Conservation (phyloP, 108 stramenopile species). For the Nannochloropsis oceanica region DNA sequence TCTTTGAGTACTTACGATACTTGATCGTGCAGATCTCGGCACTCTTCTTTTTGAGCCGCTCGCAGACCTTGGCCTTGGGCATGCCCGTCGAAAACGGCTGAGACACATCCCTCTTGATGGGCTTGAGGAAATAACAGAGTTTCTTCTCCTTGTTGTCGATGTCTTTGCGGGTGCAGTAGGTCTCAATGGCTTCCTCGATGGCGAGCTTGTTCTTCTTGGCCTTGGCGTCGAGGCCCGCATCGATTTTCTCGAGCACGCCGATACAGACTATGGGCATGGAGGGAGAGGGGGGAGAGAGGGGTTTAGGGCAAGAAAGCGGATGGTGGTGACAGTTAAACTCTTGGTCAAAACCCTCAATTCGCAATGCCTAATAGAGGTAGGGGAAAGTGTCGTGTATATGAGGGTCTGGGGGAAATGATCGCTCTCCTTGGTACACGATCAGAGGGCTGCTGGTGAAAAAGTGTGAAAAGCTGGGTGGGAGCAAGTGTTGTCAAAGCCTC, state of each 20-base stretch:
- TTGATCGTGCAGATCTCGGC: constrained; percentile 57
- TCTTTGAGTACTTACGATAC: constrained; percentile 32
- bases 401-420: too few species aligned
- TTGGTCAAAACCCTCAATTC: too few species aligned
- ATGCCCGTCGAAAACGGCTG: constrained; percentile 85
- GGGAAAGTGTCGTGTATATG: too few species aligned
- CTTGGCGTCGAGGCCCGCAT: constrained; percentile 9
- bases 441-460: too few species aligned
- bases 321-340: too few species aligned
- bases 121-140: constrained; percentile 96
- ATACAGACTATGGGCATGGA: constrained; percentile 30
- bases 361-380: too few species aligned
- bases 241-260: constrained; percentile 31
- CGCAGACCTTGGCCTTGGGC: constrained; percentile 79
- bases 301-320: too few species aligned
- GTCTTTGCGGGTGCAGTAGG: constrained; percentile 27
- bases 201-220: constrained; percentile 34
- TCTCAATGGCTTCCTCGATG: constrained; percentile 37
- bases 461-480: too few species aligned
- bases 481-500: too few species aligned
- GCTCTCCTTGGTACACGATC: too few species aligned
- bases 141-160: constrained; percentile 58
- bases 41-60: constrained; percentile 83
- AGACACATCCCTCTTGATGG: constrained; percentile 86
- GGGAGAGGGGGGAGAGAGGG: too few species aligned